These are phyloP conservation scores for Hypomyces rosellus DNA, from an alignment of 2,329 filamentous ascomycete genomes.

Conservation along the genomic window DNA sequence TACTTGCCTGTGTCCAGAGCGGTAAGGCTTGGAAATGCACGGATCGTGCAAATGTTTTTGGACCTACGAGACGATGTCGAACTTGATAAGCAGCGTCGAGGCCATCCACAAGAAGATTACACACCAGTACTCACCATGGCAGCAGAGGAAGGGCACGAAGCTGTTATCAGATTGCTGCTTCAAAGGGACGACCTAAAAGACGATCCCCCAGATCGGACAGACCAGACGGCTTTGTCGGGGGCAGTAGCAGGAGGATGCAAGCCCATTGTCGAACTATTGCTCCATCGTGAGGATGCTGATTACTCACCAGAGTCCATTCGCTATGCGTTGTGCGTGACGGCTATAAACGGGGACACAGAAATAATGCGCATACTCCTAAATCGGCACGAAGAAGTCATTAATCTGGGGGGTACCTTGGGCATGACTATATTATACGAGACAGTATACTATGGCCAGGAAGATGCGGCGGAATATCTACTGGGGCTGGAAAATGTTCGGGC, in stretches of 20 bases:
- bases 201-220: neutral
- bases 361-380: too few species aligned
- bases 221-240: neutral
- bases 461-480: neutral
- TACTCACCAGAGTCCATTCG: too few species aligned
- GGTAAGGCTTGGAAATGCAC: neutral
- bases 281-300: too few species aligned
- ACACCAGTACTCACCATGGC: too few species aligned
- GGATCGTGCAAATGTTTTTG: neutral
- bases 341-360: too few species aligned
- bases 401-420: too few species aligned
- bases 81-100: neutral
- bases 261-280: neutral
- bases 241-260: neutral
- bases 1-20: neutral
- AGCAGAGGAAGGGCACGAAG: neutral
- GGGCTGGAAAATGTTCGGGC: neutral
- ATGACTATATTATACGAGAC: neutral
- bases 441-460: neutral
- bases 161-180: neutral
- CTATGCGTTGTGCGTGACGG: too few species aligned
- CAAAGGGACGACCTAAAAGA: neutral
- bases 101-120: neutral
- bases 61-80: neutral
- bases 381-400: too few species aligned